A percentile compares a stretch with the other conserved stretches of the same genome.
phyloP scores from a whole-genome alignment of 768 basidiomycete species.

The Saitozyma sp. region DNA sequence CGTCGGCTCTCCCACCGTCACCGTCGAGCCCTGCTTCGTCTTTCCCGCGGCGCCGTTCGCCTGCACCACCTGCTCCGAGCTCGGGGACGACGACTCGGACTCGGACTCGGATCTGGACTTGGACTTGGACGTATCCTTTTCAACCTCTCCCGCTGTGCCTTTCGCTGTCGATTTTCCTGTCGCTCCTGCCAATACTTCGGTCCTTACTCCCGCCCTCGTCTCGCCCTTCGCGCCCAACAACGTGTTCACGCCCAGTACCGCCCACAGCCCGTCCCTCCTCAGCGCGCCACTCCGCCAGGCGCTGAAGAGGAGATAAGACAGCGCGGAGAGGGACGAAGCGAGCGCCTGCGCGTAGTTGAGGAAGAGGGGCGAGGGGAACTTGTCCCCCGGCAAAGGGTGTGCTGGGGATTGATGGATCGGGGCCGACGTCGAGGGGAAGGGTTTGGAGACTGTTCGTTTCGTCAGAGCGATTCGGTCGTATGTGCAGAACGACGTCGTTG shows the following conservation, averaged over 20 bases:
- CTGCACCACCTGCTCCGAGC: neutral
- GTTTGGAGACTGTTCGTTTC: conserved; percentile 36
- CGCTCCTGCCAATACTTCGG: neutral
- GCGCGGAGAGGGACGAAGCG: conserved; percentile 42
- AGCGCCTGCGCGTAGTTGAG: conserved; percentile 48
- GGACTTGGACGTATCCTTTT: no score
- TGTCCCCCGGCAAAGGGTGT: conserved; percentile 23
- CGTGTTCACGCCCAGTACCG: conserved; percentile 22
- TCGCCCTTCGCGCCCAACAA: neutral
- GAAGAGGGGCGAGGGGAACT: conserved; percentile 49
- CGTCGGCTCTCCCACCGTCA: neutral
- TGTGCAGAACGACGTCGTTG: neutral
- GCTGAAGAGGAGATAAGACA: conserved; percentile 36
- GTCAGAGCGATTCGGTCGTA: neutral
- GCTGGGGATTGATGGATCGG: conserved; percentile 7
- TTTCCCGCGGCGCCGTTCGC: neutral
- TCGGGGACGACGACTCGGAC: neutral
- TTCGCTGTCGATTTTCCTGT: neutral
- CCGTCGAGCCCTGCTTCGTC: neutral
- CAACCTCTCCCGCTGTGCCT: neutral
- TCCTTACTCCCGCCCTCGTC: neutral
- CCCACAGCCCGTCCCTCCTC: conserved; percentile 8
- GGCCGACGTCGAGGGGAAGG: conserved; percentile 35
- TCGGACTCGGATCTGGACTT: no score
- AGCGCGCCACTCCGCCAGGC: conserved; percentile 28